A percentile compares a stretch with the other conserved stretches of the same genome.
These are phyloP conservation scores for Gynandropsis gynandra DNA, from an alignment of 345 rosid species.

Conservation along the genomic window DNA sequence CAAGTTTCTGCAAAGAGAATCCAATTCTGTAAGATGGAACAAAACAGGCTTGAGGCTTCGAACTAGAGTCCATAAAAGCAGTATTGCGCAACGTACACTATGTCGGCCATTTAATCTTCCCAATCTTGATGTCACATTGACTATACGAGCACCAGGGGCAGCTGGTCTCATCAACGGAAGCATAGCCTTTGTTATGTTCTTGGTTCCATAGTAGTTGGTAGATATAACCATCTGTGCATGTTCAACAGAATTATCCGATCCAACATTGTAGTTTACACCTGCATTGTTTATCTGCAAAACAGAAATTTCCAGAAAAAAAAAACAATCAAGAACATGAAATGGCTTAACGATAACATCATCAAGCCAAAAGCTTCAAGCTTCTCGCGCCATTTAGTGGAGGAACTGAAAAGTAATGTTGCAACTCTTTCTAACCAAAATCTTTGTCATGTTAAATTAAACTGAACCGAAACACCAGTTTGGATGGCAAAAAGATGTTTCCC, in stretches of 20 bases:
- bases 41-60: not conserved
- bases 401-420: not conserved
- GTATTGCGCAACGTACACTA: slow-evolving; percentile 42
- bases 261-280: slow-evolving; percentile 77
- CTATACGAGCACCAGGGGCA: slow-evolving; percentile 69
- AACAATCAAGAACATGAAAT: not conserved
- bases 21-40: too few species aligned
- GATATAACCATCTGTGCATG: slow-evolving; percentile 48
- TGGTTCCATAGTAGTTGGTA: slow-evolving; percentile 83
- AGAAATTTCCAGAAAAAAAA: slow-evolving; percentile 8
- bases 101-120: slow-evolving; percentile 76
- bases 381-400: not conserved
- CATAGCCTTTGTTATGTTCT: slow-evolving; percentile 66
- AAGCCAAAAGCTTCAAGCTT: too few species aligned
- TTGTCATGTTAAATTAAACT: too few species aligned
- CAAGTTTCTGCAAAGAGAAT: slow-evolving; percentile 49
- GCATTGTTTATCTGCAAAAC: slow-evolving; percentile 81
- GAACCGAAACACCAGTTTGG: too few species aligned
- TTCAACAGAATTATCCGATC: slow-evolving; percentile 70
- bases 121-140: slow-evolving; percentile 78
- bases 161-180: slow-evolving; percentile 77
- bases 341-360: not conserved
- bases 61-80: not conserved
- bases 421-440: too few species aligned
- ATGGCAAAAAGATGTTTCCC: not conserved